These are phyloP conservation scores for Pseudoneurospora amorphoporcata DNA, from an alignment of 495 filamentous ascomycete species.

Conservation along the genomic window DNA sequence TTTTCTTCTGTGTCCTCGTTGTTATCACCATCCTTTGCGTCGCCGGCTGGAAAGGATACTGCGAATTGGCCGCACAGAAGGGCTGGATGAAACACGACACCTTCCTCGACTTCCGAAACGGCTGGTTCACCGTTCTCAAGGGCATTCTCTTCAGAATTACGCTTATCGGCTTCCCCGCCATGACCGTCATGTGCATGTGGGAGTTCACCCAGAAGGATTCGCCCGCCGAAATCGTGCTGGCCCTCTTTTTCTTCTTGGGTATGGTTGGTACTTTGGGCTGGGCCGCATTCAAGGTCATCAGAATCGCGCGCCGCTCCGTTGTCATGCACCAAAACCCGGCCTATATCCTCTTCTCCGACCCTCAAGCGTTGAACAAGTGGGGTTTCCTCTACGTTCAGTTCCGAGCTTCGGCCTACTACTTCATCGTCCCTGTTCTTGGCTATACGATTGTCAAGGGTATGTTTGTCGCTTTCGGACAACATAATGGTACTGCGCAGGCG, in stretches of 20 bases:
- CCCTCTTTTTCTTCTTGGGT: conserved; percentile 79
- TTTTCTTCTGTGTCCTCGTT: conserved; percentile 76
- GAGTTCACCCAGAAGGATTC: conserved; percentile 85
- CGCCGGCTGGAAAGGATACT: conserved; percentile 68
- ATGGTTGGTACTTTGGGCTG: conserved; percentile 75
- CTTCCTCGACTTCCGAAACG: conserved; percentile 91
- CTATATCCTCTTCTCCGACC: conserved; percentile 96
- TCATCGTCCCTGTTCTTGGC: conserved; percentile 70
- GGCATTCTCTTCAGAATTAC: conserved; percentile 91
- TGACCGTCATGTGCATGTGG: conserved; percentile 89
- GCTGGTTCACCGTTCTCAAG: conserved; percentile 47
- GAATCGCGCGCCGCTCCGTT: conserved; percentile 80
- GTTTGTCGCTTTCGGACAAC: conserved; percentile 81
- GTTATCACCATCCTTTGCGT: conserved; percentile 61
- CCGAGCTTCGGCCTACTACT: conserved; percentile 94
- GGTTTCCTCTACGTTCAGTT: conserved; percentile 98
- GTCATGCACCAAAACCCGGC: conserved; percentile 94
- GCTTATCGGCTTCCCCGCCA: conserved; percentile 90
- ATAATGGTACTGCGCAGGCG: conserved; percentile 62
- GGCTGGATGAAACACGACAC: conserved; percentile 78
- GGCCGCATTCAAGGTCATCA: conserved; percentile 84
- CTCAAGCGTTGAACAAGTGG: conserved; percentile 91
- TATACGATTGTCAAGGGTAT: conserved; percentile 81
- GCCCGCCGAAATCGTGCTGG: conserved; percentile 75
- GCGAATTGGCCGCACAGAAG: conserved; percentile 61